phyloP scores from a whole-genome alignment of 257 asterid genomes.

The Nicotiana paniculata region DNA sequence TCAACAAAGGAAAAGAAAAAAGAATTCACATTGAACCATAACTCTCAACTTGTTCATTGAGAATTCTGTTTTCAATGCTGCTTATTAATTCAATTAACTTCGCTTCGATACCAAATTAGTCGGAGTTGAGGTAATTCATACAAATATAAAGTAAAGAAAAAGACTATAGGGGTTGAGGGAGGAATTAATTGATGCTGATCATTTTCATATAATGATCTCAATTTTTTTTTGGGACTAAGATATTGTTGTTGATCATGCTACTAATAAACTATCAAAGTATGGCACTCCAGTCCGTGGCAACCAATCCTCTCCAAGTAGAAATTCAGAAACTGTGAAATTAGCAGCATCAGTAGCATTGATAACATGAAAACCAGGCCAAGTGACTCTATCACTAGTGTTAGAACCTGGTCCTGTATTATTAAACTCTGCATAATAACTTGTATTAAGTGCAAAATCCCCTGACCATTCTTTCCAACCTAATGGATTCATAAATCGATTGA shows the following conservation, averaged over 20 bases:
- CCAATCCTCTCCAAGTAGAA: constrained; percentile 16
- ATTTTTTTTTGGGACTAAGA: no score
- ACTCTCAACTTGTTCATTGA: not conserved
- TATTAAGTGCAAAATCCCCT: constrained; percentile 16
- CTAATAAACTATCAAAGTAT: not conserved
- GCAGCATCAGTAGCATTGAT: constrained; percentile 11
- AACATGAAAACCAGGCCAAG: constrained; percentile 8
- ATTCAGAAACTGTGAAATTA: constrained; percentile 9
- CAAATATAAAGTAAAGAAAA: not conserved
- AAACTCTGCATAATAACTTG: constrained; percentile 27
- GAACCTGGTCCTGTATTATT: constrained; percentile 27
- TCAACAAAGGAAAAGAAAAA: not conserved
- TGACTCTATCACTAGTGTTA: not conserved
- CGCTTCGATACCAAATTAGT: not conserved
- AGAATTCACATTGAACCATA: not conserved
- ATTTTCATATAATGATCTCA: no score
- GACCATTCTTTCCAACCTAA: constrained; percentile 12
- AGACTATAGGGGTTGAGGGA: not conserved
- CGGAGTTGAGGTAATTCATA: not conserved
- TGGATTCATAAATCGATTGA: not conserved
- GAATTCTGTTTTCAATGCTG: not conserved
- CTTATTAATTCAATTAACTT: not conserved
- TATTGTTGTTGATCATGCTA: not conserved
- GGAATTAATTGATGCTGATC: no score
- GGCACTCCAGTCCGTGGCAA: constrained; percentile 15